A percentile compares a stretch with the other conserved stretches of the same genome.
These are phyloP conservation scores for Sporothrix pallida DNA, from an alignment of 2,329 filamentous ascomycete species.

Conservation along the genomic window DNA sequence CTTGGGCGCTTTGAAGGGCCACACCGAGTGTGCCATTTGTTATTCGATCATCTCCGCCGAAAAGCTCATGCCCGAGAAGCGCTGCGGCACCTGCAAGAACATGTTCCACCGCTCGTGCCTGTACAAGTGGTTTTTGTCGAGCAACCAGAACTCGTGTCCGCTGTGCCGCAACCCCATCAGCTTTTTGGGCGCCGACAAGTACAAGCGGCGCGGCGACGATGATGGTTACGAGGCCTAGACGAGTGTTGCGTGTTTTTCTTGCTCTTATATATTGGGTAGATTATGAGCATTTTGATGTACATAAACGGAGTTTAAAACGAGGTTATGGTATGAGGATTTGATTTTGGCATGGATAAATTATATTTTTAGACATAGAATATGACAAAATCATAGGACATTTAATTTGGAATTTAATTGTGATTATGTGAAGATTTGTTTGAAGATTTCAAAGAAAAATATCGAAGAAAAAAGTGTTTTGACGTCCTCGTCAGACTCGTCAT, in stretches of 20 bases:
- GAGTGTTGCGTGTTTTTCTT: background rate
- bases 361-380: too few relatives aligned
- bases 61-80: slow-evolving; percentile 88
- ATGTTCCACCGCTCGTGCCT: slow-evolving; percentile 88
- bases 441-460: too few relatives aligned
- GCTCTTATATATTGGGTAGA: background rate
- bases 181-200: slow-evolving; percentile 46
- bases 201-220: slow-evolving; percentile 7
- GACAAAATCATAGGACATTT: too few relatives aligned
- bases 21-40: slow-evolving; percentile 95
- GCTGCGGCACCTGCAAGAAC: slow-evolving; percentile 91
- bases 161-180: slow-evolving; percentile 89
- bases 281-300: background rate
- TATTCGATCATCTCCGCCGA: slow-evolving; percentile 92
- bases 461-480: too few relatives aligned
- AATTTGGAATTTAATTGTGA: too few relatives aligned
- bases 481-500: too few relatives aligned
- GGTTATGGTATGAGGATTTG: too few relatives aligned
- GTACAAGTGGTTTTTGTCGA: slow-evolving; percentile 97
- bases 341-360: too few relatives aligned
- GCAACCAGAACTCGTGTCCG: slow-evolving; percentile 89
- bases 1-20: slow-evolving; percentile 84
- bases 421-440: too few relatives aligned
- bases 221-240: background rate
- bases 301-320: background rate